Conservation (phyloP, 2,329 filamentous ascomycete genomes). For the Aspergillus terreus region DNA sequence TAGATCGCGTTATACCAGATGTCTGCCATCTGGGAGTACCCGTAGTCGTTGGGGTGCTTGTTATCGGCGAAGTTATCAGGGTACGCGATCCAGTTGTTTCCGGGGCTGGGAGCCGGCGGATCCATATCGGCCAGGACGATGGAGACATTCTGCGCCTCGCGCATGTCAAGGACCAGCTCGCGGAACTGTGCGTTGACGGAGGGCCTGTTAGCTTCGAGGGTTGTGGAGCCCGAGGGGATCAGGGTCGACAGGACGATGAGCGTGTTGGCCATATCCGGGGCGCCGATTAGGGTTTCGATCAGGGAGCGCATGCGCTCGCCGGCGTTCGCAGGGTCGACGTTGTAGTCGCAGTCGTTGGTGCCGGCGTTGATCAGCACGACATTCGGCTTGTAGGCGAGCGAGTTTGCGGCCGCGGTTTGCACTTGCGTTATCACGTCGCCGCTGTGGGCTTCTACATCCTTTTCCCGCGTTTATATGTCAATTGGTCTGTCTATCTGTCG, state of each 20-base stretch:
- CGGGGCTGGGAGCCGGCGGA: constrained; percentile 10
- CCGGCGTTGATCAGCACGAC: constrained; percentile 29
- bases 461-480: not conserved
- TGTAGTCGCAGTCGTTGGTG: constrained; percentile 31
- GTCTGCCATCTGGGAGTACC: constrained; percentile 25
- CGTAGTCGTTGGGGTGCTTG: constrained; percentile 20
- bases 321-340: constrained; percentile 15
- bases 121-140: constrained; percentile 28
- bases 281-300: constrained; percentile 19
- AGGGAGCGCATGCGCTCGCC: constrained; percentile 23
- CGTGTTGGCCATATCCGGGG: constrained; percentile 16
- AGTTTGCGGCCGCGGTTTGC: constrained; percentile 3
- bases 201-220: not conserved
- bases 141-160: constrained; percentile 15
- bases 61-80: constrained; percentile 16
- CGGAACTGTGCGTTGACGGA: constrained; percentile 24
- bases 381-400: constrained; percentile 19
- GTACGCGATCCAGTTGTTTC: too few relatives aligned
- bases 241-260: constrained; percentile 33
- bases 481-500: not conserved
- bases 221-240: constrained; percentile 17
- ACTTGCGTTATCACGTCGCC: constrained; percentile 22
- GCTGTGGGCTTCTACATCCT: constrained; percentile 25
- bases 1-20: constrained; percentile 23
- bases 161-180: constrained; percentile 14